phyloP scores from a whole-genome alignment of 768 basidiomycete genomes.

The Guyanaporus albipodus region DNA sequence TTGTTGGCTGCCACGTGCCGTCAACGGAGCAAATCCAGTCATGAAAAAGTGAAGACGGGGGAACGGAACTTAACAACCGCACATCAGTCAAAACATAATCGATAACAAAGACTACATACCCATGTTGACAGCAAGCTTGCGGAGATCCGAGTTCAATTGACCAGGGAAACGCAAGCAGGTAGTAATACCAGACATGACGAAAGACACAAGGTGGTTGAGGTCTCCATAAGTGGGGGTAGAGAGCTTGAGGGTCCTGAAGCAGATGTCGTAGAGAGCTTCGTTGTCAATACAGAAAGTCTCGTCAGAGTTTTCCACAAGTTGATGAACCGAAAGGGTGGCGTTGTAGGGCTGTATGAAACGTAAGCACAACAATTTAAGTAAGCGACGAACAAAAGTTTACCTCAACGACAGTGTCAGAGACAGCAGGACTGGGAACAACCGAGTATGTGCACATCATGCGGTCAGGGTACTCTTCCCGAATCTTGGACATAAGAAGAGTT shows the following conservation, averaged over 20 bases:
- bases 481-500: constrained; percentile 97
- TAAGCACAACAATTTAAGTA: not conserved
- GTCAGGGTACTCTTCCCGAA: constrained; percentile 98
- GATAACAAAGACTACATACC: constrained; percentile 45
- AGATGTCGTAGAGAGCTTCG: constrained; percentile 98
- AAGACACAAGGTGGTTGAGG: constrained; percentile 95
- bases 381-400: constrained; percentile 33
- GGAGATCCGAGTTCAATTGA: constrained; percentile 97
- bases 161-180: constrained; percentile 99
- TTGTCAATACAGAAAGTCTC: constrained; percentile 99
- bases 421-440: constrained; percentile 95
- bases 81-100: too few species aligned
- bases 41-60: constrained; percentile 99
- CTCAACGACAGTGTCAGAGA: constrained; percentile 98
- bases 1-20: constrained; percentile 89
- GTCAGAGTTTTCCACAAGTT: constrained; percentile 99
- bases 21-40: constrained; percentile 93
- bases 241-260: constrained; percentile 96
- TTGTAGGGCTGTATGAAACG: constrained; percentile 78
- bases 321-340: constrained; percentile 96
- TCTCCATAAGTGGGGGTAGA: constrained; percentile 95
- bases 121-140: constrained; percentile 99
- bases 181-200: constrained; percentile 98
- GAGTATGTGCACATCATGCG: constrained; percentile 99
- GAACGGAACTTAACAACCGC: constrained; percentile 70